Base-by-base conservation (phyloP, 148 eudicot species). In the Polygonum aviculare region DNA sequence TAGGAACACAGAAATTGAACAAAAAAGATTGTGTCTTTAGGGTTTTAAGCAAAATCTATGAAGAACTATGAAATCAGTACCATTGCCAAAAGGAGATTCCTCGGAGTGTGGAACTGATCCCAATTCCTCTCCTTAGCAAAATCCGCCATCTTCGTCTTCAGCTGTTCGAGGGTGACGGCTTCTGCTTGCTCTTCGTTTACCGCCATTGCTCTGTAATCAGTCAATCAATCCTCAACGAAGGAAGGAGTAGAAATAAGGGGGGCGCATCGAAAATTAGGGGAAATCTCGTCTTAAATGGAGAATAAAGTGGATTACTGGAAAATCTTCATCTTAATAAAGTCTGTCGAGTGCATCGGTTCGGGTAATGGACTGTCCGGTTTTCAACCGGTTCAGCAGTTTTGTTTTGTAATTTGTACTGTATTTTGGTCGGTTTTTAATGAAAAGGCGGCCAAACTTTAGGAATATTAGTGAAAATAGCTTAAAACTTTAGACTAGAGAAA, bases 21-120 rank as follows among this genome's bases (percentile, higher is more conserved):
- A 41, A 41, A 4, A 41, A 41, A 41, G 45, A 3, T 7, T 3
- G 45, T 6, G 8, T 8, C 45, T 62, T 49, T 76, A 76, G 81
- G 83, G 84, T 60, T 75, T 74, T 26, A 22, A 74, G 54, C 57
- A 75, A n/a, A n/a, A n/a, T 63, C 52, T 63, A 60, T 16, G 51
- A 70, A 26, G 5, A 39, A 49, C 7, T 26, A 26, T 26, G 31
- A 35, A 16, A 18, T 4, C 48, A 40, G 9, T 81, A 87, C 90
- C 87, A 87, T 49, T 52, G 90, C 90, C 69, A 87, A 79, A 76
- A 87, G 90, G 41, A 87, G 87, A 77, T 87, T 87, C 33, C 90
- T 79, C 6, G 90, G 90, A 77, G 75, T 82, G 77, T 87, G 90
- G 80, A 81, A 87, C 77, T 79, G 86, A 79, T 87, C 87, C 87